A percentile compares a stretch with the other conserved stretches of the same genome.
phyloP scores from a whole-genome alignment of 2,329 filamentous ascomycete genomes.

The Rugonectria rugulosa region DNA sequence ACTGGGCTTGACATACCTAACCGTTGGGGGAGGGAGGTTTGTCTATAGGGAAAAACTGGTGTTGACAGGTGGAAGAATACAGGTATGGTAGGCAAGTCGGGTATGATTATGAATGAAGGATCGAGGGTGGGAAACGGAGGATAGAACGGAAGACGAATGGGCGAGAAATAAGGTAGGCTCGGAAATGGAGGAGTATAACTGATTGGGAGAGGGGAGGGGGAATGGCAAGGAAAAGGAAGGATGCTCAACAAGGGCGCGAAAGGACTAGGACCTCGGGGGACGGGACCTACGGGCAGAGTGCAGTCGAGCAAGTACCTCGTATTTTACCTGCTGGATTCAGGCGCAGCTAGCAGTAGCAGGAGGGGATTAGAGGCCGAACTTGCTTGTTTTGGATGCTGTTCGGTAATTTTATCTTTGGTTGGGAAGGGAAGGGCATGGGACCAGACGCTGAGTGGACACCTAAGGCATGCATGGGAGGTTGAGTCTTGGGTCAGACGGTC shows the following conservation, averaged over 20 bases:
- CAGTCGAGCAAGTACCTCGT: no score
- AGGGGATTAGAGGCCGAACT: no score
- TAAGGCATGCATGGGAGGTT: slow-evolving; percentile 5
- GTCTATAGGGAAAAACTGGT: neutral
- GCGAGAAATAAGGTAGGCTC: neutral
- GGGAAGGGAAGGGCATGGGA: no score
- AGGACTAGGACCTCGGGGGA: no score
- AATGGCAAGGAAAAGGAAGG: no score
- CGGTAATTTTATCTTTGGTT: neutral
- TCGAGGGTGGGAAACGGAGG: neutral
- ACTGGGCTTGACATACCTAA: slow-evolving; percentile 13
- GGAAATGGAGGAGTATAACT: slow-evolving; percentile 9
- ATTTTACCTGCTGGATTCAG: no score
- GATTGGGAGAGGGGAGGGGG: slow-evolving; percentile 16
- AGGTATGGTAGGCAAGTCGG: neutral
- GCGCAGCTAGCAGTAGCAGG: no score
- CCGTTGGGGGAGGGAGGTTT: neutral
- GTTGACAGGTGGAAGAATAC: slow-evolving; percentile 3
- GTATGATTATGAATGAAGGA: neutral
- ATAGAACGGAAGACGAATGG: neutral
- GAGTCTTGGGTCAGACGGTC: no score
- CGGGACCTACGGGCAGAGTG: no score
- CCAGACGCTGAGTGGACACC: neutral
- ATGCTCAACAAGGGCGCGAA: neutral
- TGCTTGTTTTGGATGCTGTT: neutral